A percentile compares a stretch with the other conserved stretches of the same genome.
phyloP scores from a whole-genome alignment of 108 stramenopile species.

The Discostella stelligeroides region DNA sequence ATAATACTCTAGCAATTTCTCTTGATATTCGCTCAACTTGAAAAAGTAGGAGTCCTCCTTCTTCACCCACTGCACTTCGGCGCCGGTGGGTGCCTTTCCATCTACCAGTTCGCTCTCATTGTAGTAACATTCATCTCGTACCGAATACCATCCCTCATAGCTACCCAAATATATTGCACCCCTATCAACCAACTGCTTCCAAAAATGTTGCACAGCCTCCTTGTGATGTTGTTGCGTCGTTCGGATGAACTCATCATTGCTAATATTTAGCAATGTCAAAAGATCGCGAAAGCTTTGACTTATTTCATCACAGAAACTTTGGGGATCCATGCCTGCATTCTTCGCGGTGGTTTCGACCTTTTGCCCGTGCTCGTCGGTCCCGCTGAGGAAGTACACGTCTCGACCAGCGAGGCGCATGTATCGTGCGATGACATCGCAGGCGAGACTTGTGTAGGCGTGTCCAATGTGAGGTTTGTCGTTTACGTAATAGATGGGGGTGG shows the following conservation, averaged over 20 bases:
- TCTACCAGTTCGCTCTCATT: constrained; percentile 93
- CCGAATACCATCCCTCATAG: constrained; percentile 98
- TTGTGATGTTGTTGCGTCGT: constrained; percentile 91
- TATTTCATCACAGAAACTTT: constrained; percentile 87
- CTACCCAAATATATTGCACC: constrained; percentile 92
- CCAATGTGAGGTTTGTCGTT: constrained; percentile 99
- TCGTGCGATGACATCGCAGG: constrained; percentile 95
- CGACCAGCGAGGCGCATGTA: constrained; percentile 93
- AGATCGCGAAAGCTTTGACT: constrained; percentile 82
- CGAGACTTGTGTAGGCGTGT: constrained; percentile 96
- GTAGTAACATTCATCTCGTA: constrained; percentile 97
- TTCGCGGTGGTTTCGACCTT: constrained; percentile 92
- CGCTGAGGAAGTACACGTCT: constrained; percentile 92
- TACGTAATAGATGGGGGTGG: constrained; percentile 98
- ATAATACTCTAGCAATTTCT: constrained; percentile 84
- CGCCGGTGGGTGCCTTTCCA: constrained; percentile 93
- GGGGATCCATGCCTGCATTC: constrained; percentile 70
- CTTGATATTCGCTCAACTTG: constrained; percentile 81
- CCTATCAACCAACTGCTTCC: constrained; percentile 79
- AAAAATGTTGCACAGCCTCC: constrained; percentile 79
- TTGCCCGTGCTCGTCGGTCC: constrained; percentile 98
- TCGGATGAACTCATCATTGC: constrained; percentile 91
- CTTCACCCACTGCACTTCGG: constrained; percentile 91
- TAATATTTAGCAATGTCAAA: constrained; percentile 74
- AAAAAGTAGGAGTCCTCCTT: constrained; percentile 99